phyloP scores from a whole-genome alignment of 257 asterid genomes.

The Striga asiatica region DNA sequence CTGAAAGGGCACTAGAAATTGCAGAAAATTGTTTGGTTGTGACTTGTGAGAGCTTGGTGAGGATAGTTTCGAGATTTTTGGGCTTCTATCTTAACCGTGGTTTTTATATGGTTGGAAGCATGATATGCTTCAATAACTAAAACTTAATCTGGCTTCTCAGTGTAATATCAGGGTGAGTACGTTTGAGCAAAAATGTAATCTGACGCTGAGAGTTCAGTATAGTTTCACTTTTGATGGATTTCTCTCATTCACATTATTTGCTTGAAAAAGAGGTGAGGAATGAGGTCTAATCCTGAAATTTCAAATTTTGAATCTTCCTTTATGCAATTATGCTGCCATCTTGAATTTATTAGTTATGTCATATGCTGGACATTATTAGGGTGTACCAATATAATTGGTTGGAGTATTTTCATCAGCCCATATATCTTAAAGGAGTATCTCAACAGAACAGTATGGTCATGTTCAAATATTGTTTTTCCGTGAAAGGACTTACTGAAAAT shows the following conservation, averaged over 20 bases:
- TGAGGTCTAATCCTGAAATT: neutral
- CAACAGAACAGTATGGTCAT: neutral
- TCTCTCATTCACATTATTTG: neutral
- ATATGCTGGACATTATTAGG: neutral
- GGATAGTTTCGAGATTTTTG: neutral
- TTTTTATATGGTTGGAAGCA: neutral
- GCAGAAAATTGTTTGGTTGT: constrained; percentile 1
- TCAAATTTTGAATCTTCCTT: neutral
- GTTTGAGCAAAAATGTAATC: neutral
- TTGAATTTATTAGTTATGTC: too few relatives aligned
- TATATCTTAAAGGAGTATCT: neutral
- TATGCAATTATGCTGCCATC: too few relatives aligned
- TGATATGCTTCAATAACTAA: neutral
- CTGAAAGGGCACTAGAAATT: neutral
- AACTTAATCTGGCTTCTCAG: neutral
- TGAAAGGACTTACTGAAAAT: neutral
- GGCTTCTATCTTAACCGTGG: neutral
- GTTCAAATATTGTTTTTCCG: neutral
- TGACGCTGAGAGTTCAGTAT: neutral
- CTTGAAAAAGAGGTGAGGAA: neutral
- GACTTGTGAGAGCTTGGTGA: neutral
- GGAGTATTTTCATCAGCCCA: too few relatives aligned
- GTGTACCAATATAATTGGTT: too few relatives aligned
- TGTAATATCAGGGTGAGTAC: too few relatives aligned
- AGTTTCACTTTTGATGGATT: neutral